Evolutionary conservation across 2,329 filamentous ascomycete species (phyloP), one percentile per base, ranked within the genome.

Genomic region (Raffaelea arxii): DNA sequence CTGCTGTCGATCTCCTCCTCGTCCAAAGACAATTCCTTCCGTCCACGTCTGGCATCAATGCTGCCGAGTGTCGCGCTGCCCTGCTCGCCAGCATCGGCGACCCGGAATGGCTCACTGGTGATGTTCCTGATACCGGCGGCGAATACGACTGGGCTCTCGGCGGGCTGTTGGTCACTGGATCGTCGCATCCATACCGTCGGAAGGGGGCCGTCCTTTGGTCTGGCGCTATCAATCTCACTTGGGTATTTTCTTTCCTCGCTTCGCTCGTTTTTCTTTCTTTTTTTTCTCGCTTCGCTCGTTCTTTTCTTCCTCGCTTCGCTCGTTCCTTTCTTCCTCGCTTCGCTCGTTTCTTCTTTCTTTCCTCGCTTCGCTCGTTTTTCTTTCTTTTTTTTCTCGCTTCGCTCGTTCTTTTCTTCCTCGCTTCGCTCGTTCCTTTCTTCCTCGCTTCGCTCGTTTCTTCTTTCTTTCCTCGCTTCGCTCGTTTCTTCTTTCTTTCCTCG

Each of bases 151-250:
- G 65, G 61, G 65, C 65, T 1, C 48, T 72, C 18, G 66, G 65
- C 2, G 69, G 71, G 0, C 52, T 70, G 16, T 46, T 72, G n/a
- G 59, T 67, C 9, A 54, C 66, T 42, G 61, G 64, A 6, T 56
- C 66, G 23, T 56, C 59, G 35, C 62, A 62, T 4, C 58, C 55
- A 4, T 56, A 65, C 46, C 59, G 69, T 42, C 65, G 58, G 50
- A 59, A 57, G 25, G 65, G 65, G 2, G 64, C 64, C 4, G 25
- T 72, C 50, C 56, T 57, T 5, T 74, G 71, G 71, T 59, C 63
- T 39, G 71, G 71, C 0, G 62, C 68, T 48, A 59, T 65, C 11
- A 75, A 75, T 54, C 51, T 69, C 4, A 62, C 64, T 18, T 75
- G 71, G 71, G 65, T 66, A 51, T 54, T 69, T 56, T 51, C 24